Evolutionary conservation across 139 green algal species (phyloP).

Genomic region (Nannochloris sp.): DNA sequence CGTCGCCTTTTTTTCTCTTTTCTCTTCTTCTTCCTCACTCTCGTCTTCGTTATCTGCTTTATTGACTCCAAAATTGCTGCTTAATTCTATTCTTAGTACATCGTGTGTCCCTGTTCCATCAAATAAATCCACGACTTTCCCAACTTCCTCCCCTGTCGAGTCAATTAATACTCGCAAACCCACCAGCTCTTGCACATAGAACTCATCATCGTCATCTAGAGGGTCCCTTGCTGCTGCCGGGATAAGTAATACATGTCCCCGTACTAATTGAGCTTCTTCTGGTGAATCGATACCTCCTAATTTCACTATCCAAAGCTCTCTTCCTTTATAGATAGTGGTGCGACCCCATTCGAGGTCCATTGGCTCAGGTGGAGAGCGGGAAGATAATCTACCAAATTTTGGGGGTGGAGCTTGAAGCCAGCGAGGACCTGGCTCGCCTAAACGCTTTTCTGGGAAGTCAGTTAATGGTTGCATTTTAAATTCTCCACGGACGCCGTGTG

Average conservation of each 20-base stretch:
- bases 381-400: slow-evolving; percentile 13
- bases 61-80: too few relatives aligned
- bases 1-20: too few relatives aligned
- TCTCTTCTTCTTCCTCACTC: not conserved
- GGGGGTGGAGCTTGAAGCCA: slow-evolving; percentile 18
- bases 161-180: slow-evolving; percentile 24
- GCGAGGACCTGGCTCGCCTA: slow-evolving; percentile 23
- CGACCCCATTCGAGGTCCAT: slow-evolving; percentile 24
- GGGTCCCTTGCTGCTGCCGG: slow-evolving; percentile 1
- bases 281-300: slow-evolving; percentile 28
- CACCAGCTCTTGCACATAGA: slow-evolving; percentile 40
- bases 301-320: slow-evolving; percentile 40
- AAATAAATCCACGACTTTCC: slow-evolving; percentile 33
- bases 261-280: slow-evolving; percentile 23
- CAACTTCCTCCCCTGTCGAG: slow-evolving; percentile 13
- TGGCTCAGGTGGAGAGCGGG: not conserved
- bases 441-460: slow-evolving; percentile 40
- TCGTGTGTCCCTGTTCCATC: slow-evolving; percentile 41
- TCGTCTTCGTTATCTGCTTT: not conserved
- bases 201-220: slow-evolving; percentile 45
- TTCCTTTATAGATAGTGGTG: slow-evolving; percentile 26
- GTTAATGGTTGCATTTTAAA: slow-evolving; percentile 43
- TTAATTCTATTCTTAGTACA: slow-evolving; percentile 32
- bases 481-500: slow-evolving; percentile 46
- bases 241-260: slow-evolving; percentile 31